Conservation (phyloP, 164 flowering plant species). For the Litsea cubeba region DNA sequence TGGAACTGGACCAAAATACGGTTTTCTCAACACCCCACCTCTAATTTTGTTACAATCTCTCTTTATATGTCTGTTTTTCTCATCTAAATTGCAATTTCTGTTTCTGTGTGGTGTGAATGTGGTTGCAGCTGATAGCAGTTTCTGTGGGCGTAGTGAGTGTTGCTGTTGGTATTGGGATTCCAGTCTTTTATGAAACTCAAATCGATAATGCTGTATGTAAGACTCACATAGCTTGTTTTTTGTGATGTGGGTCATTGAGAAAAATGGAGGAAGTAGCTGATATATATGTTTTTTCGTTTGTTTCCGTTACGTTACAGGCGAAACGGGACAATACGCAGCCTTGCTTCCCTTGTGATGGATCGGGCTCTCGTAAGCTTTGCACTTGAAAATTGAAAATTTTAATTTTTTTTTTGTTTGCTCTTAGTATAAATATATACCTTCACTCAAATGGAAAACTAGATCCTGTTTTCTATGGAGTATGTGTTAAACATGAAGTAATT, state of each 20-base stretch:
- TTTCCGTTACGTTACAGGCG: constrained; percentile 43
- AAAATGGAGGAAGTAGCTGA: not conserved
- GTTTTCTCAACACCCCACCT: constrained; percentile 6
- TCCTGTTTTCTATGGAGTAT: too few relatives aligned
- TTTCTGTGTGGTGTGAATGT: not conserved
- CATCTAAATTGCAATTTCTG: not conserved
- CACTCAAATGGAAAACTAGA: too few relatives aligned
- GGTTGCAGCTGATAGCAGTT: constrained; percentile 63
- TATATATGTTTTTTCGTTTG: not conserved
- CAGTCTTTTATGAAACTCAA: constrained; percentile 85
- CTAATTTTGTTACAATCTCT: not conserved
- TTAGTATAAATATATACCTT: too few relatives aligned
- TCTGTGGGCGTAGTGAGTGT: constrained; percentile 85
- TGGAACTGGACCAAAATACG: constrained; percentile 35
- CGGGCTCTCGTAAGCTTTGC: constrained; percentile 63
- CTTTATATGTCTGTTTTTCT: not conserved
- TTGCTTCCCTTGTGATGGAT: constrained; percentile 88
- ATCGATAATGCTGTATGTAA: constrained; percentile 79
- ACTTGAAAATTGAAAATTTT: not conserved
- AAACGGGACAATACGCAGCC: constrained; percentile 92
- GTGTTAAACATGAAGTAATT: too few relatives aligned
- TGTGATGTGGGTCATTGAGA: not conserved
- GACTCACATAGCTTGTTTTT: not conserved
- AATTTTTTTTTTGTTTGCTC: too few relatives aligned
- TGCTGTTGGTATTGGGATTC: constrained; percentile 89